These are phyloP conservation scores for Hysterium pulicare DNA, from an alignment of 2,329 filamentous ascomycete genomes.

Conservation along the genomic window DNA sequence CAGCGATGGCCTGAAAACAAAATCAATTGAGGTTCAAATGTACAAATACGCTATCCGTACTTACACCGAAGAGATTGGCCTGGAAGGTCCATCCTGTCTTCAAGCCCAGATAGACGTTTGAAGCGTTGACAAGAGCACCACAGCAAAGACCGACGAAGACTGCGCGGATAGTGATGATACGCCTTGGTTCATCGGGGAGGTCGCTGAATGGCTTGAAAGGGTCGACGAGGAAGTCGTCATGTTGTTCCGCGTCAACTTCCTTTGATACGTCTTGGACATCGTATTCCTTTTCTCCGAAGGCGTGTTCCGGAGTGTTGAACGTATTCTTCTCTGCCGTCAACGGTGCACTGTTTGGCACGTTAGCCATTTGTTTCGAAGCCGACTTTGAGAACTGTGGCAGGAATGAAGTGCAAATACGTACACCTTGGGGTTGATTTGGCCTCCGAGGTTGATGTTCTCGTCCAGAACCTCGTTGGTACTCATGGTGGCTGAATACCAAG, in stretches of 20 bases:
- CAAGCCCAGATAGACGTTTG: conserved; percentile 59
- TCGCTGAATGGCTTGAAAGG: conserved; percentile 44
- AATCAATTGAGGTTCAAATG: conserved; percentile 9
- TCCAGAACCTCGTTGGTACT: conserved; percentile 28
- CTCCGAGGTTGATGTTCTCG: conserved; percentile 28
- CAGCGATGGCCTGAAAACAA: conserved; percentile 51
- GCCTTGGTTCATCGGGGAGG: conserved; percentile 43
- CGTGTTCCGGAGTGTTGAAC: conserved; percentile 24
- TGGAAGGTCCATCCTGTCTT: conserved; percentile 45
- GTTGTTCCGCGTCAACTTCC: conserved; percentile 16
- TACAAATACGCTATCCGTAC: conserved; percentile 6
- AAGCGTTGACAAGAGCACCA: conserved; percentile 59
- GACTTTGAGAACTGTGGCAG: too few relatives aligned
- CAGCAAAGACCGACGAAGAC: conserved; percentile 54
- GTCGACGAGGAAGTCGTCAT: conserved; percentile 32
- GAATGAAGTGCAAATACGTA: conserved; percentile 11
- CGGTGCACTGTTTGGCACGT: conserved; percentile 26
- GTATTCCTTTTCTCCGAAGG: conserved; percentile 20
- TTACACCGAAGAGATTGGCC: conserved; percentile 30
- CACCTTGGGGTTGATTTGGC: conserved; percentile 28
- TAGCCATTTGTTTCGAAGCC: too few relatives aligned
- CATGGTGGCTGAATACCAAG: conserved; percentile 14
- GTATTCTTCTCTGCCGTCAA: conserved; percentile 36
- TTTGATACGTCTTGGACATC: conserved; percentile 21
- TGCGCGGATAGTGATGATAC: conserved; percentile 55